phyloP scores from a whole-genome alignment of 1,139 yeast genomes.

The Protomyces macrosporus region DNA sequence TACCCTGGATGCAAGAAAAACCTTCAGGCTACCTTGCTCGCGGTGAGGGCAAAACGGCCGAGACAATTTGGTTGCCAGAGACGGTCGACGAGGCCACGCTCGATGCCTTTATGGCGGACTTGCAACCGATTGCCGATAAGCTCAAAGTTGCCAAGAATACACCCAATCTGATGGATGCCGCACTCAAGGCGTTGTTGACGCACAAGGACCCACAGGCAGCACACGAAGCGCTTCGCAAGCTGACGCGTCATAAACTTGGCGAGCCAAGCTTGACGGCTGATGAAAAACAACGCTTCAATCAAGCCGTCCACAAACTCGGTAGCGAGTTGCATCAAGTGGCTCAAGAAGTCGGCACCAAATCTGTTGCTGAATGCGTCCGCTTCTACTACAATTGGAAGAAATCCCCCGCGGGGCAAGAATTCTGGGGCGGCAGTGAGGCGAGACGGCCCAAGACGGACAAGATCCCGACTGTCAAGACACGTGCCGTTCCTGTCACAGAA shows the following conservation, averaged over 20 bases:
- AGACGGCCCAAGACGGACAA: conserved; percentile 51
- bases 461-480: conserved; percentile 29
- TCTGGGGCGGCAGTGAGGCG: conserved; percentile 82
- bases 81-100: conserved; percentile 44
- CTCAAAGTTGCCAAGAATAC: conserved; percentile 49
- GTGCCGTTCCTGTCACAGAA: conserved; percentile 26
- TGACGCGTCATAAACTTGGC: conserved; percentile 55
- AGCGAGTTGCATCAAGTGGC: conserved; percentile 73
- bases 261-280: conserved; percentile 70
- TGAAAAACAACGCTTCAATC: conserved; percentile 66
- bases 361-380: conserved; percentile 71
- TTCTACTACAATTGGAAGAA: conserved; percentile 90
- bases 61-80: conserved; percentile 9
- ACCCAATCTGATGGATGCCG: conserved; percentile 77
- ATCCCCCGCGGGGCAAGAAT: conserved; percentile 62
- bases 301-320: conserved; percentile 67
- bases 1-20: conserved; percentile 66
- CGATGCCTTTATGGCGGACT: conserved; percentile 51
- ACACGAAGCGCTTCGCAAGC: conserved; percentile 37
- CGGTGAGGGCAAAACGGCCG: conserved; percentile 68
- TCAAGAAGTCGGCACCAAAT: conserved; percentile 62
- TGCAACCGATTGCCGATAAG: conserved; percentile 54
- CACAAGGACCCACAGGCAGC: conserved; percentile 38
- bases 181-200: conserved; percentile 44
- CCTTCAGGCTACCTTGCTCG: conserved; percentile 83